These are phyloP conservation scores for Incumbomyces delicatus DNA, from an alignment of 2,329 filamentous ascomycete genomes.

Conservation along the genomic window DNA sequence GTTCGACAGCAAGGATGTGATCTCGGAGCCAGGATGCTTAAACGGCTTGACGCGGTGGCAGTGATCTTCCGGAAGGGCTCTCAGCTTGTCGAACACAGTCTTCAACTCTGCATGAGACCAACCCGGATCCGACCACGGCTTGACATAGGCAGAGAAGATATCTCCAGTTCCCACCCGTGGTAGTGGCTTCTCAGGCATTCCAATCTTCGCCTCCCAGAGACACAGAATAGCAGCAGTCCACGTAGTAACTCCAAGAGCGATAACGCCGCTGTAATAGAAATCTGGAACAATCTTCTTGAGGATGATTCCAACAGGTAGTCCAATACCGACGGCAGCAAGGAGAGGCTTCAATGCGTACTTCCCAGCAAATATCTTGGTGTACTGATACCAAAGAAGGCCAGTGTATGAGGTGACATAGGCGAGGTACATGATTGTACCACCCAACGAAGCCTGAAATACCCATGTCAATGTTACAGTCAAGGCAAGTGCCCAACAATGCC, in stretches of 20 bases:
- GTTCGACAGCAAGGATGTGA: conserved; percentile 34
- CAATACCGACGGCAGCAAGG: conserved; percentile 35
- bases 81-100: conserved; percentile 35
- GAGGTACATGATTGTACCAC: conserved; percentile 41
- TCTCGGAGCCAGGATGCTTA: conserved; percentile 35
- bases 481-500: conserved; percentile 45
- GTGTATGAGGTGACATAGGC: conserved; percentile 42
- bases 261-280: conserved; percentile 38
- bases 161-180: too few relatives aligned
- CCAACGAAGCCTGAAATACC: conserved; percentile 36
- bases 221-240: conserved; percentile 45
- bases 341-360: conserved; percentile 41
- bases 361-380: conserved; percentile 44
- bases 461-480: conserved; percentile 43
- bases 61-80: conserved; percentile 32
- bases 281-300: conserved; percentile 31
- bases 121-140: too few relatives aligned
- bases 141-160: too few relatives aligned
- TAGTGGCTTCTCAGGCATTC: too few relatives aligned
- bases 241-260: conserved; percentile 40
- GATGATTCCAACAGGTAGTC: conserved; percentile 38
- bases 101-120: conserved; percentile 45
- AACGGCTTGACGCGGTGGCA: conserved; percentile 33
- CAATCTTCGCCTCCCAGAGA: conserved; percentile 39
- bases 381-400: conserved; percentile 45